These are phyloP conservation scores for Phytopythium kandeliae DNA, from an alignment of 352 stramenopile genomes.

Conservation along the genomic window DNA sequence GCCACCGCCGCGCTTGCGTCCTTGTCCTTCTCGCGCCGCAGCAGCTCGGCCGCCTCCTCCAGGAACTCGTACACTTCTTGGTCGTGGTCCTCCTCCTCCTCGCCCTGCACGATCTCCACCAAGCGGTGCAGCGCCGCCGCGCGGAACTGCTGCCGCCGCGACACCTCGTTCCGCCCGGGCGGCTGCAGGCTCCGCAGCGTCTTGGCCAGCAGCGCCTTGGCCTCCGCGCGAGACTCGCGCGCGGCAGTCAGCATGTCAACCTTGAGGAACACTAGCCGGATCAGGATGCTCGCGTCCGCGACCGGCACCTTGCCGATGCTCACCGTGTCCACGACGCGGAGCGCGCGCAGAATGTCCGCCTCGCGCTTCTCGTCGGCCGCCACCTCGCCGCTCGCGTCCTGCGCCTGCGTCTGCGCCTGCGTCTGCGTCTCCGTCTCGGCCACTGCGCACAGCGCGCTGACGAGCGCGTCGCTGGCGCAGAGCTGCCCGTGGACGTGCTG, in stretches of 20 bases:
- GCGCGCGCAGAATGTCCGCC: conserved; percentile 24
- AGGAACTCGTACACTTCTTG: conserved; percentile 23
- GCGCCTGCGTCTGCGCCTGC: background rate
- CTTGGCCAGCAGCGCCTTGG: conserved; percentile 24
- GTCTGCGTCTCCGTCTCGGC: conserved; percentile 1
- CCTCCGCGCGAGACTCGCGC: conserved; percentile 4
- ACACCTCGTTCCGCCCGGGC: conserved; percentile 16
- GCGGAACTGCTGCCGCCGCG: conserved; percentile 17
- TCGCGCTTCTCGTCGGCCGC: conserved; percentile 6
- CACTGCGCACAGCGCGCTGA: conserved; percentile 17
- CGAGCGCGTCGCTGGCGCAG: conserved; percentile 24
- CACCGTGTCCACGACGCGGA: conserved; percentile 32
- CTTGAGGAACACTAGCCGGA: conserved; percentile 33
- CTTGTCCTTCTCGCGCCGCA: conserved; percentile 14
- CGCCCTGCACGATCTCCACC: conserved; percentile 17
- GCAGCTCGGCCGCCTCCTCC: conserved; percentile 17
- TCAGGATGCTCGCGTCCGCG: conserved; percentile 19
- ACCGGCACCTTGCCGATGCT: conserved; percentile 26
- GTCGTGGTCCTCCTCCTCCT: conserved; percentile 15
- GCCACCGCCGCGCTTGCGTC: conserved; percentile 6
- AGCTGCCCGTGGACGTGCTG: conserved; percentile 33
- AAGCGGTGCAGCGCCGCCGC: conserved; percentile 14
- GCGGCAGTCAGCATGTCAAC: conserved; percentile 24
- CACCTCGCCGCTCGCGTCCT: background rate
- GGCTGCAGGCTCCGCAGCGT: conserved; percentile 17